phyloP scores from a whole-genome alignment of 2,329 filamentous ascomycete species.

The Sclerotiophoma versabilis region DNA sequence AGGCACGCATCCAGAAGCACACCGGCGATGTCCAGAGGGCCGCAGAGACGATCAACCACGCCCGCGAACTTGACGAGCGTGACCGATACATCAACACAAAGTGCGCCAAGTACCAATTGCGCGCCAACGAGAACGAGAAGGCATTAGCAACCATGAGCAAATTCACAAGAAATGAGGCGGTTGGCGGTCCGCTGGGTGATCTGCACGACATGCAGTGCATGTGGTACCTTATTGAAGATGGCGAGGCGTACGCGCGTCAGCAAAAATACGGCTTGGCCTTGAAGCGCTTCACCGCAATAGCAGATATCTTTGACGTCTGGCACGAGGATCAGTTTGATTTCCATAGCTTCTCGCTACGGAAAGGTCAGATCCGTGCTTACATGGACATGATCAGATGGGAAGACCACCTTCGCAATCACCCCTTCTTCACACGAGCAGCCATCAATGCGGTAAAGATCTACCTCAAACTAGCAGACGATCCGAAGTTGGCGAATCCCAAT shows the following conservation, averaged over 20 bases:
- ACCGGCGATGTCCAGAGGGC: conserved; percentile 80
- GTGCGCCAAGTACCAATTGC: conserved; percentile 93
- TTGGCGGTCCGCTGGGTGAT: conserved; percentile 86
- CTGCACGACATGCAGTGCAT: conserved; percentile 98
- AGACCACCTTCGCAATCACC: conserved; percentile 87
- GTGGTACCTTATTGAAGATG: conserved; percentile 96
- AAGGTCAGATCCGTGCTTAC: conserved; percentile 94
- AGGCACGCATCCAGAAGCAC: conserved; percentile 94
- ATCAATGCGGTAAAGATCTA: conserved; percentile 83
- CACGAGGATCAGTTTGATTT: conserved; percentile 99
- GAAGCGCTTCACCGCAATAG: conserved; percentile 88
- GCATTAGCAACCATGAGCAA: conserved; percentile 88
- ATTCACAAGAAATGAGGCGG: conserved; percentile 90
- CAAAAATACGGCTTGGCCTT: conserved; percentile 84
- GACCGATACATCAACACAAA: conserved; percentile 99
- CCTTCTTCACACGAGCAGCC: conserved; percentile 87
- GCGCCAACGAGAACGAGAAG: conserved; percentile 87
- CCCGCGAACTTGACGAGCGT: conserved; percentile 82
- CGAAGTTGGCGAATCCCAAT: conserved; percentile 68
- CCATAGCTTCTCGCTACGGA: conserved; percentile 95
- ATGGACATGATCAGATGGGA: conserved; percentile 98
- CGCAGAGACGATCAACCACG: conserved; percentile 85
- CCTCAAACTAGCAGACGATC: conserved; percentile 77
- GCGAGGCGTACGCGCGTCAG: conserved; percentile 83
- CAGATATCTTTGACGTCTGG: conserved; percentile 96